Conservation (phyloP, 352 stramenopile species). For the Phytophthora pistaciae region DNA sequence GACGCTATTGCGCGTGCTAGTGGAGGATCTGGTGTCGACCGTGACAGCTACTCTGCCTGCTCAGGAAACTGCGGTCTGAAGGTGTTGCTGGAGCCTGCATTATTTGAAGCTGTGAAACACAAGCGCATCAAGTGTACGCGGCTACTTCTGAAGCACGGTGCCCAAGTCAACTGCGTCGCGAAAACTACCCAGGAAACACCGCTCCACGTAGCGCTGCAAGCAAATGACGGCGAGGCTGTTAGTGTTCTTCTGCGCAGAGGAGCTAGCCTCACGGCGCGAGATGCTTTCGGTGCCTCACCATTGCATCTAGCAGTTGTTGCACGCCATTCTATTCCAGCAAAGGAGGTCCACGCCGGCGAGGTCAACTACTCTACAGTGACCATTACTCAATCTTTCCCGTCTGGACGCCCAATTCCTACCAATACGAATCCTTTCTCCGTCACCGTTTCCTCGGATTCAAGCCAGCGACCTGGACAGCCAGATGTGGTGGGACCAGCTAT, state of each 20-base stretch:
- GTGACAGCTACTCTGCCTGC: constrained; percentile 29
- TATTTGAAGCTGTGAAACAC: constrained; percentile 53
- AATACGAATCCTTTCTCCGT: constrained; percentile 20
- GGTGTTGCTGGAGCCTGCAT: constrained; percentile 51
- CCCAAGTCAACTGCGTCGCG: constrained; percentile 49
- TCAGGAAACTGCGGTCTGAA: constrained; percentile 41
- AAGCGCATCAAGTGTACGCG: constrained; percentile 41
- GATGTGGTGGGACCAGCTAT: constrained; percentile 51
- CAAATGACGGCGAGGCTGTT: constrained; percentile 54
- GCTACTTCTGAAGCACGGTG: constrained; percentile 54
- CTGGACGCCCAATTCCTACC: constrained; percentile 17
- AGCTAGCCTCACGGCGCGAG: constrained; percentile 53
- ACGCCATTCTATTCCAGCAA: constrained; percentile 55
- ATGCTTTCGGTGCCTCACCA: constrained; percentile 45
- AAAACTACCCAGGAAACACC: constrained; percentile 51
- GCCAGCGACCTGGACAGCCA: constrained; percentile 4
- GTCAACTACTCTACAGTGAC: constrained; percentile 55
- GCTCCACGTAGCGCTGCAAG: constrained; percentile 54
- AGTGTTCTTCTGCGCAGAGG: constrained; percentile 52
- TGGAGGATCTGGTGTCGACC: constrained; percentile 8
- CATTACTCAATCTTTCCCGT: constrained; percentile 22
- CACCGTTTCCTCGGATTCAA: constrained; percentile 14
- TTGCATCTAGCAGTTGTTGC: constrained; percentile 59
- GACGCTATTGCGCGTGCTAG: constrained; percentile 22
- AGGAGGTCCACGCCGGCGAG: constrained; percentile 63